Evolutionary conservation across 306 rosid species (phyloP).

Genomic region (Quillaja saponaria): DNA sequence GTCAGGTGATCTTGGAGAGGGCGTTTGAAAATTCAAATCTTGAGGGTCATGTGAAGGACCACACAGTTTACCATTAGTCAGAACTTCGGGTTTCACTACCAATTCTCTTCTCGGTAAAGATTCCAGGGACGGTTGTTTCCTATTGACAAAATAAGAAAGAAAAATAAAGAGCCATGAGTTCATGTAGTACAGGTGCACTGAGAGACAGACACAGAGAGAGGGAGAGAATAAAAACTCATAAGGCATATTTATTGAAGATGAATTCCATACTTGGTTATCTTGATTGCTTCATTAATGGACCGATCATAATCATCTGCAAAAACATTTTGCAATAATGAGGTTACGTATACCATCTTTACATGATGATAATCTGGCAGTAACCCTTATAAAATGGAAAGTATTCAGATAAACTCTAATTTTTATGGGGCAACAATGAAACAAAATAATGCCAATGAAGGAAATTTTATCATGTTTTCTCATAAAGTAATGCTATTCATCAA

Average conservation of each 20-base stretch:
- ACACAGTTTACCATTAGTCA: slow-evolving; percentile 72
- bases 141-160: slow-evolving; percentile 45
- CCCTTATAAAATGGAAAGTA: no score
- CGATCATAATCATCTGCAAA: slow-evolving; percentile 93
- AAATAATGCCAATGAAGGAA: slow-evolving; percentile 12
- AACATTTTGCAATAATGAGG: slow-evolving; percentile 34
- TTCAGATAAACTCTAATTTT: background rate
- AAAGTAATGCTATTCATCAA: slow-evolving; percentile 2
- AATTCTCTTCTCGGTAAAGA: slow-evolving; percentile 61
- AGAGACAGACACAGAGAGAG: no score
- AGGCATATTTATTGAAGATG: slow-evolving; percentile 10
- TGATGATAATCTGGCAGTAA: slow-evolving; percentile 11
- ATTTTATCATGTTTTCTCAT: background rate
- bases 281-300: slow-evolving; percentile 96
- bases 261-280: slow-evolving; percentile 82
- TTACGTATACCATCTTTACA: slow-evolving; percentile 13
- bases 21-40: slow-evolving; percentile 54
- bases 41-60: slow-evolving; percentile 59
- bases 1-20: slow-evolving; percentile 74
- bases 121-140: slow-evolving; percentile 80
- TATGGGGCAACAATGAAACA: background rate
- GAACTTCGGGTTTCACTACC: slow-evolving; percentile 57
- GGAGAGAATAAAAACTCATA: background rate
- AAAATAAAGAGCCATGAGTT: slow-evolving; percentile 22
- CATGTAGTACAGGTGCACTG: no score